Base-by-base conservation (phyloP, 768 basidiomycete genomes). In the Lentinula guzmanii region DNA sequence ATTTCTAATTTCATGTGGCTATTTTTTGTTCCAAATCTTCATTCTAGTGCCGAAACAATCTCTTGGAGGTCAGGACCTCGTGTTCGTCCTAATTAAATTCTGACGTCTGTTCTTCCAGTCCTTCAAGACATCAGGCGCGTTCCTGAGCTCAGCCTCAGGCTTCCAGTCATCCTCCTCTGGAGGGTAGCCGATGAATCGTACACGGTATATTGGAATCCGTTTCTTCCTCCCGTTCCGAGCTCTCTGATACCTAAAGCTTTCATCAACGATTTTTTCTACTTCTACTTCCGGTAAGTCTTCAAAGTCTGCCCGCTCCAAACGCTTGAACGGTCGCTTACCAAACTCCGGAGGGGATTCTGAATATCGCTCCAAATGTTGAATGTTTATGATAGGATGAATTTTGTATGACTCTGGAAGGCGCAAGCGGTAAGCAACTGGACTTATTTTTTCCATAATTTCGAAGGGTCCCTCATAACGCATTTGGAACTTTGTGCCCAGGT, bases 371-470 rank as follows among this genome's bases (percentile, higher is more conserved):
- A n/a, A n/a, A 48, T 66, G 65, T n/a, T 52, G 54, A 31, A 62
- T 28, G 45, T 61, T 62, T 31, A 64, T 57, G 10, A 66, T 52
- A 1, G 62, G 55, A 4, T 61, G 57, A 39, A 60, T 61, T 3
- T 62, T 62, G 46, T 57, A 66, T 3, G 55, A 57, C 18, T 53
- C 60, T 2, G 55, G 58, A 2, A 64, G 61, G 1, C 41, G 51
- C 0, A 64, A 0, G 1, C 58, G 62, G 48, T 62, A 65, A 1
- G 61, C 62, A 2, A 62, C 51, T 3, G 60, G 60, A 35, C 63
- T 65, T 1, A 68, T 41, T 18, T 59, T 61, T 48, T 67, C 65
- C 24, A 60, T 2, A 1, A 68, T 55, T n/a, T 62, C 60, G 21
- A 66, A 66, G 1, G 67, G 64, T 1, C 67, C 64, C 15, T 64